Base-by-base conservation (phyloP, 202 grass and related monocot species). In the Zoysia matrella region DNA sequence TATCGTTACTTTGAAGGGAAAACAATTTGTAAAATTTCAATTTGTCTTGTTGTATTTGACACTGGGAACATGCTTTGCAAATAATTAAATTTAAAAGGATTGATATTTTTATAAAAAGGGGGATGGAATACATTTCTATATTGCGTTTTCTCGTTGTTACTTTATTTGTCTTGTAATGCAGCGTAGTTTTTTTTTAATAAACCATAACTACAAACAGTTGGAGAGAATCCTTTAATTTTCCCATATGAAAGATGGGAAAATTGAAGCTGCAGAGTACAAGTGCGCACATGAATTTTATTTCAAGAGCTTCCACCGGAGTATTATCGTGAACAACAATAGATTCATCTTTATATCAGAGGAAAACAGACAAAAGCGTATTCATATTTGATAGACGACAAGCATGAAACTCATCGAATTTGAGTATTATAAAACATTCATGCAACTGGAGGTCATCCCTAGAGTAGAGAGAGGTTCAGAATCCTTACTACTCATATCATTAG, bases 321-420 rank as follows among this genome's bases (percentile, higher is more conserved):
- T n/a, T 41, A 74, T 53, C 2, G 12, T 66, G 74, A 55, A 66
- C 16, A 54, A 43, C 11, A 61, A 36, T 60, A 61, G 30, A 61
- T n/a, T n/a, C 0, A 56, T 56, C 13, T 56, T n/a, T 54, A 45
- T 45, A 54, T 11, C 14, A 55, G 43, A 60, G 62, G 42, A 58
- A 47, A 80, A 30, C 7, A 41, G 4, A 67, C 30, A 67, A 0
- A 52, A 58, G 8, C 60, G 50, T 44, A 69, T 72, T 40, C n/a
- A 83, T 55, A 73, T 61, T 83, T 15, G 44, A 40, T 60, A 73
- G 51, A 87, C 51, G 58, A 82, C 79, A 78, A 83, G 6, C 11
- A 22, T 66, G 50, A 52, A 73, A 43, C 8, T 49, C 51, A 11
- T 9, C 40, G 43, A 44, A 15, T n/a, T 30, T 44, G 43, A 58